Evolutionary conservation across 768 basidiomycete species (phyloP).

Genomic region (Russula foetens): DNA sequence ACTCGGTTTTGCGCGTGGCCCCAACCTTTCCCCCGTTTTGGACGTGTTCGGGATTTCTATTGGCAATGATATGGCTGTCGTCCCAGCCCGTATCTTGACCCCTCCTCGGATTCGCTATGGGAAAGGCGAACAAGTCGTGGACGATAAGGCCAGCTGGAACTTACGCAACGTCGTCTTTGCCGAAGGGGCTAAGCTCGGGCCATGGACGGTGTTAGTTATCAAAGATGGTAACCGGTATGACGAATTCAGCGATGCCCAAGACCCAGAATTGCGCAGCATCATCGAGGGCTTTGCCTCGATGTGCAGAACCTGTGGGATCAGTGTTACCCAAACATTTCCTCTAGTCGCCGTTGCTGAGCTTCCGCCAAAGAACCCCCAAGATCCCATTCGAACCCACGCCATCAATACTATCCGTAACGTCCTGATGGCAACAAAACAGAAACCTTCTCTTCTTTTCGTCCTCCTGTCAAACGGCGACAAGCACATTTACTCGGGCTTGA

Average conservation of each 20-base stretch:
- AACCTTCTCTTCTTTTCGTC: constrained; percentile 39
- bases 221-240: constrained; percentile 46
- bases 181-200: constrained; percentile 43
- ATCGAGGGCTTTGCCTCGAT: constrained; percentile 50
- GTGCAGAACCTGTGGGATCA: constrained; percentile 61
- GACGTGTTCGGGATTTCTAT: constrained; percentile 38
- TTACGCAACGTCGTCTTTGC: constrained; percentile 53
- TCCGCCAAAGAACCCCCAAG: constrained; percentile 42
- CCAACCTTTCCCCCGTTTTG: constrained; percentile 28
- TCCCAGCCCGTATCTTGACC: constrained; percentile 44
- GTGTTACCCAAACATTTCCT: constrained; percentile 33
- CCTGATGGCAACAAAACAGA: constrained; percentile 33
- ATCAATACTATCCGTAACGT: constrained; percentile 36
- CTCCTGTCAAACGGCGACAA: constrained; percentile 41
- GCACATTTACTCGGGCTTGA: constrained; percentile 43
- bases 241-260: constrained; percentile 48
- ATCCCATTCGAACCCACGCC: constrained; percentile 46
- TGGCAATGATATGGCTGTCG: constrained; percentile 44
- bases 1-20: constrained; percentile 33
- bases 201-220: constrained; percentile 66
- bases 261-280: constrained; percentile 41
- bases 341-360: constrained; percentile 35
- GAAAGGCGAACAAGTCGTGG: constrained; percentile 28
- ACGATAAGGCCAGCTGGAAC: constrained; percentile 47
- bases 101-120: constrained; percentile 37